Conservation (phyloP, 192 early-diverging fungal genomes). For the Hyaloraphidium curvatum region DNA sequence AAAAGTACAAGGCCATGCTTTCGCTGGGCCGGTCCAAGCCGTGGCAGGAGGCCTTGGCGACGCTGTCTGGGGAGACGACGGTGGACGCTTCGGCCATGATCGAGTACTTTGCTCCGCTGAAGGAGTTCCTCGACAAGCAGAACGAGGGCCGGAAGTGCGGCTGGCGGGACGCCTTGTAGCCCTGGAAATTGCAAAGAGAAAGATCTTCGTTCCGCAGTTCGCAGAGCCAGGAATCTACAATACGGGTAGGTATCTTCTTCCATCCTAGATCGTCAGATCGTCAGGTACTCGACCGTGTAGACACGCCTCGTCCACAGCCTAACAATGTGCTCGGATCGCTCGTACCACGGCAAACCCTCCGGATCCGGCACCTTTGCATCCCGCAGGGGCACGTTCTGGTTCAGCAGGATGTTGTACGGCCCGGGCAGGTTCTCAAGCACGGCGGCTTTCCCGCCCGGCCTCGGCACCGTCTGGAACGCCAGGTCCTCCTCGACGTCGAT, state of each 20-base stretch:
- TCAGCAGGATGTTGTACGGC: background rate
- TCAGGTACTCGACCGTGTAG: background rate
- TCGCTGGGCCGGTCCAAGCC: conserved; percentile 6
- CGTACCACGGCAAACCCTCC: background rate
- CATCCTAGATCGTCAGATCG: background rate
- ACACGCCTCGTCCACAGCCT: background rate
- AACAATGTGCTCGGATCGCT: background rate
- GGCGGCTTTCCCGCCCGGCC: background rate
- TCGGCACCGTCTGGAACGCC: background rate
- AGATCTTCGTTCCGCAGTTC: no score
- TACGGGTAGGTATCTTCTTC: no score
- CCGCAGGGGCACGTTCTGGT: background rate
- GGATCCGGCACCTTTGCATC: background rate
- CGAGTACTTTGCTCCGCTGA: conserved; percentile 15
- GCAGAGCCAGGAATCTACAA: no score
- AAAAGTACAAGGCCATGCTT: conserved; percentile 10
- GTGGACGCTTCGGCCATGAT: conserved; percentile 12
- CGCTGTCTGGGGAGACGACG: conserved; percentile 7
- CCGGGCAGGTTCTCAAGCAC: background rate
- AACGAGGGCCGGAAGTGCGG: conserved; percentile 7
- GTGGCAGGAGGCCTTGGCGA: conserved; percentile 13
- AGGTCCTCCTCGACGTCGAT: background rate
- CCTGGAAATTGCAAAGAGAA: no score
- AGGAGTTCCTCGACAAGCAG: conserved; percentile 9
- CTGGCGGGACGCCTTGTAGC: no score